Base-by-base conservation (phyloP, 1,139 yeast species). In the Nakaseomyces nivariensis region DNA sequence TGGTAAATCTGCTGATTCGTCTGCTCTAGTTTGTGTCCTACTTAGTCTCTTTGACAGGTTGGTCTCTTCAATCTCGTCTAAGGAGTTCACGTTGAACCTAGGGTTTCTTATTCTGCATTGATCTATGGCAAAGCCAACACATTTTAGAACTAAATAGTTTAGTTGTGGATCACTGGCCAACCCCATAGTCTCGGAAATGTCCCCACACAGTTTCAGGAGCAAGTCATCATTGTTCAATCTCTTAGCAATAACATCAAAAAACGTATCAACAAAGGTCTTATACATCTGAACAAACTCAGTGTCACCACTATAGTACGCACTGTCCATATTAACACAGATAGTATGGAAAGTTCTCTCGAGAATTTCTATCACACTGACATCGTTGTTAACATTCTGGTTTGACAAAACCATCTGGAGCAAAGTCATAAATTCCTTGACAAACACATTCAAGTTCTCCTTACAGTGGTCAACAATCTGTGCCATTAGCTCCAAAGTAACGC, bases 371-470 rank as follows among this genome's bases (percentile, higher is more conserved):
- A 65, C 55, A n/a, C 60, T 48, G 3, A 53, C 53, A 51, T 66
- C 69, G 47, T 64, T 63, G 45, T 62, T 62, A 11, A 61, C 55
- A 48, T 58, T 57, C 26, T 52, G 51, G 48, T 64, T 63, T 24
- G 60, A 54, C 26, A 67, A 45, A 31, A 62, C 56, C 32, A 57
- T 57, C n/a, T 55, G 55, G 61, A 73, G 67, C 37, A 82, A 79
- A 24, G 69, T 63, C 50, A 83, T 71, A 33, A 78, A 78, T 57
- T 78, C 76, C 37, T 71, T 73, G 1, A 96, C 94, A 70, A 88
- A 83, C 37, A 89, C 83, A 55, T 86, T 88, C 63, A 92, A 71
- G 63, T 92, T 92, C 53, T 86, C 95, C 37, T 78, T 73, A 64
- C 97, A 89, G 61, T 82, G 79, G 44, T 75, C 80, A 47, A 89